Evolutionary conservation across 768 basidiomycete species (phyloP), one percentile per base, ranked within the genome.

Genomic region (Kwoniella heveanensis): DNA sequence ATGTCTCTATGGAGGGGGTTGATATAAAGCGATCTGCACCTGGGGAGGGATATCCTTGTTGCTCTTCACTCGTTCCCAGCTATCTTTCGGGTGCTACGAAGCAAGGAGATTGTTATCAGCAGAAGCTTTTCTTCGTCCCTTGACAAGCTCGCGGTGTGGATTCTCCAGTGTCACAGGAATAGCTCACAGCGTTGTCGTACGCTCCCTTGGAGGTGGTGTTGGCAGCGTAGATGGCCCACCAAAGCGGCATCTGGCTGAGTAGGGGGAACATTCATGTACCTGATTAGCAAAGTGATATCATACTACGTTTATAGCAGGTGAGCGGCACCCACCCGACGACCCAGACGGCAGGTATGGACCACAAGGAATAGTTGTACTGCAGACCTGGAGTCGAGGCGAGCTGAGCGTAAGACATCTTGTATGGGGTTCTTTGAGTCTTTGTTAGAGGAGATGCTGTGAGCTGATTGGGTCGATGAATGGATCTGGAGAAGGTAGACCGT

Each of bases 341-440:
- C 74, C 74, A 76, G 57, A 55, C 72, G 52, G 65, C 70, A 0
- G 74, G 74, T 8, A 73, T 57, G 7, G 70, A 68, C 53, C 65
- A 73, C 44, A 76, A 55, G 3, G 65, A 68, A 63, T 70, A 72
- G 59, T 76, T 76, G 68, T 61, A 58, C 21, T 60, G 62, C 4
- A 70, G 60, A 8, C 69, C 69, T 13, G 65, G 57, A 2, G 66
- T 62, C 4, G 66, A 64, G 37, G 64, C 57, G 51, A 67, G 52
- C 57, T 69, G 60, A 17, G 60, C 51, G 52, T 36, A 61, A 1
- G 60, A 62, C 60, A 62, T 62, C 10, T 22, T 49, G 22, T 10
- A 5, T 24, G 10, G 32, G 32, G 32, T 36, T 13, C 7, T 36
- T 36, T 36, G n/a, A n/a, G n/a, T n/a, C n/a, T n/a, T n/a, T n/a